Evolutionary conservation across 352 stramenopile species (phyloP).

Genomic region (Peronospora belbahrii): DNA sequence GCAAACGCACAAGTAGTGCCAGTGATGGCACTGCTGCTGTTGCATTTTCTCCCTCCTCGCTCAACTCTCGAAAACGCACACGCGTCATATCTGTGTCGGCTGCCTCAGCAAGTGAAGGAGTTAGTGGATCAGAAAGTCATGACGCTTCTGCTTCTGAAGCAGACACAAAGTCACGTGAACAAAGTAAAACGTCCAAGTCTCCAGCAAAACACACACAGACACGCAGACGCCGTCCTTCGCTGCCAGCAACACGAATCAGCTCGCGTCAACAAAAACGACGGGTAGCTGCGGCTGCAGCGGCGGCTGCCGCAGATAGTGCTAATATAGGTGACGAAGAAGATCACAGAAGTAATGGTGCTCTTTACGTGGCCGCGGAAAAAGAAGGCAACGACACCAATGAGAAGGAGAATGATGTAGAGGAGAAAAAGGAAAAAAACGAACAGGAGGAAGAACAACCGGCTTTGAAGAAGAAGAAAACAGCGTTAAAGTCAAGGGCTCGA

Average conservation of each 20-base stretch:
- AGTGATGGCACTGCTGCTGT: constrained; percentile 30
- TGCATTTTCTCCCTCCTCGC: constrained; percentile 17
- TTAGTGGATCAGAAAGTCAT: constrained; percentile 56
- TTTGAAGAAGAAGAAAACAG: constrained; percentile 21
- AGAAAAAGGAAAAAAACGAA: constrained; percentile 19
- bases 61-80: constrained; percentile 30
- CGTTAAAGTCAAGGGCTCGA: constrained; percentile 31
- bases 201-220: constrained; percentile 27
- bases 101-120: constrained; percentile 37
- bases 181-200: constrained; percentile 17
- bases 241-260: constrained; percentile 51
- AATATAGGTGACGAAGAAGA: constrained; percentile 31
- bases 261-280: constrained; percentile 61
- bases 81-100: constrained; percentile 22
- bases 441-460: constrained; percentile 11
- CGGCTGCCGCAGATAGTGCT: constrained; percentile 21
- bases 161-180: constrained; percentile 26
- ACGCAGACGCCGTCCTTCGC: constrained; percentile 35
- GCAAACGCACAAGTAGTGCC: constrained; percentile 10
- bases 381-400: constrained; percentile 12
- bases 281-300: constrained; percentile 28
- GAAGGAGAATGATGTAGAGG: constrained; percentile 7
- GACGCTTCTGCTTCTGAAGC: constrained; percentile 46
- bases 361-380: constrained; percentile 5
- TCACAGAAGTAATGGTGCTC: constrained; percentile 19